Conservation (phyloP, 805 yeast genomes). For the Candida multigemmis region DNA sequence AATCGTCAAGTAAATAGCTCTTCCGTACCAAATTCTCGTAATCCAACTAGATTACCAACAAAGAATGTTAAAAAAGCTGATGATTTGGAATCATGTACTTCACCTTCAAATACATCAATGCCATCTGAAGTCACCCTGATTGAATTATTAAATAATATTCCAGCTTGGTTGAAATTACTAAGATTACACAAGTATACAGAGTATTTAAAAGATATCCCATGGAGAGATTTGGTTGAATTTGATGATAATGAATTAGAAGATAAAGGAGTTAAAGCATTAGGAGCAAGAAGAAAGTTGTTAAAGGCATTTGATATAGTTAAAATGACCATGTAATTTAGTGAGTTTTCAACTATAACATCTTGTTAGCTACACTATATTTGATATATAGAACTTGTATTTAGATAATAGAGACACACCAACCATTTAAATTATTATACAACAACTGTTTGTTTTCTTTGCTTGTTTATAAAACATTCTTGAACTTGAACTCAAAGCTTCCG, state of each 20-base stretch:
- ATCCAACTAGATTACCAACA: conserved; percentile 2
- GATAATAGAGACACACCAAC: conserved; percentile 27
- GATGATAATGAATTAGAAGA: conserved; percentile 61
- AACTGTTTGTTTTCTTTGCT: conserved; percentile 85
- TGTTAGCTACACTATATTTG: neutral
- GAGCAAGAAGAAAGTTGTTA: conserved; percentile 88
- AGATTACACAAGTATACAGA: conserved; percentile 92
- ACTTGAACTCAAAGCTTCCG: conserved; percentile 81
- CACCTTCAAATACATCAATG: conserved; percentile 20
- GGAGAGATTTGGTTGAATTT: conserved; percentile 72
- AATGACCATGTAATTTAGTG: neutral
- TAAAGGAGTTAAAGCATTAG: conserved; percentile 86
- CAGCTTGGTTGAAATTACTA: conserved; percentile 85
- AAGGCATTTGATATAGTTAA: conserved; percentile 85
- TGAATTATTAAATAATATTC: conserved; percentile 63
- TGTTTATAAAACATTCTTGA: conserved; percentile 94
- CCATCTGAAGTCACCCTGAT: conserved; percentile 31
- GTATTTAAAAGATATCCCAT: conserved; percentile 60
- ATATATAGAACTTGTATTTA: neutral
- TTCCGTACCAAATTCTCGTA: conserved; percentile 18
- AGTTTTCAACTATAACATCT: neutral
- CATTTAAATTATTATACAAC: conserved; percentile 77
- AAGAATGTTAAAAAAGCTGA: neutral
- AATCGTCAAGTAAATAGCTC: conserved; percentile 26
- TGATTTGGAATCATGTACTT: conserved; percentile 4